Evolutionary conservation across 371 early-diverging fungal species (phyloP).

Genomic region (Mucor plumbeus): DNA sequence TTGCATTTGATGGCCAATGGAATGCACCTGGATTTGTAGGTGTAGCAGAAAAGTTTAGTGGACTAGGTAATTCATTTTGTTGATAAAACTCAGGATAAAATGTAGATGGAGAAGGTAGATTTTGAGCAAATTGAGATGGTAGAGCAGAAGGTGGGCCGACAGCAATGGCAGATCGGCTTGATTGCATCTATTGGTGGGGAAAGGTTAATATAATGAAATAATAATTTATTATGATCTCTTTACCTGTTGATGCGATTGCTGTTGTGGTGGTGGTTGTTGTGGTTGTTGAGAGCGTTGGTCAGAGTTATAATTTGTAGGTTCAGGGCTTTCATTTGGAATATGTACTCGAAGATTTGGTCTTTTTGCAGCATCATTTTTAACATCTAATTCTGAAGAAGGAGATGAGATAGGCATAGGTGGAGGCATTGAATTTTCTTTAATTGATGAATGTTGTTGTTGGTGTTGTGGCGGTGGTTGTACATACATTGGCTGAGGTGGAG

Average conservation of each 20-base stretch:
- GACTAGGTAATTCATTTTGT: constrained; percentile 66
- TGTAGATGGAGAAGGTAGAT: constrained; percentile 76
- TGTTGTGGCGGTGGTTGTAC: constrained; percentile 10
- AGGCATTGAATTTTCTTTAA: constrained; percentile 4
- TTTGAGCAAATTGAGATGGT: constrained; percentile 74
- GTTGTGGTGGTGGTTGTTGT: neutral
- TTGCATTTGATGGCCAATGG: constrained; percentile 61
- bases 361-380: constrained; percentile 22
- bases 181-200: neutral
- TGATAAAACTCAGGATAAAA: constrained; percentile 80
- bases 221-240: neutral
- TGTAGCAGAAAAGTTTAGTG: constrained; percentile 66
- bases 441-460: neutral
- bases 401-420: constrained; percentile 15
- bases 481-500: constrained; percentile 30
- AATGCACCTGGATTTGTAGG: constrained; percentile 61
- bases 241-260: neutral
- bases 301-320: constrained; percentile 9
- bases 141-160: constrained; percentile 13
- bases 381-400: constrained; percentile 16
- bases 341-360: constrained; percentile 54
- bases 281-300: constrained; percentile 13
- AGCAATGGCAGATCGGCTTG: neutral
- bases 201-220: neutral
- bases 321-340: constrained; percentile 34